These are phyloP conservation scores for Macrolepiota fuliginosa DNA, from an alignment of 768 basidiomycete genomes.

Conservation along the genomic window DNA sequence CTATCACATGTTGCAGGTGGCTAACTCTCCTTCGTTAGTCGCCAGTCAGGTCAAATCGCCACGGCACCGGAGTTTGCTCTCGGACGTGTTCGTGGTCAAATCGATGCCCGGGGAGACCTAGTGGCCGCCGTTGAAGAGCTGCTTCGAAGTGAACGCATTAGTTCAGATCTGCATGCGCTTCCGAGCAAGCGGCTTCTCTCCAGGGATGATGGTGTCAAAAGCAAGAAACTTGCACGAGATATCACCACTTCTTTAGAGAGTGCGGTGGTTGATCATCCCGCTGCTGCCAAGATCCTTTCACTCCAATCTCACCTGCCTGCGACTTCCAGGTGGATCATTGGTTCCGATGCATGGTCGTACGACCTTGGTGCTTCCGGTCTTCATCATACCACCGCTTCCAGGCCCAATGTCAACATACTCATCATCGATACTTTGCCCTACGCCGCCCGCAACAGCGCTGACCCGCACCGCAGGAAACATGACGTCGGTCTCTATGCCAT, in stretches of 20 bases:
- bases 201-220: conserved; percentile 69
- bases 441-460: conserved; percentile 65
- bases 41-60: conserved; percentile 62
- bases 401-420: conserved; percentile 91
- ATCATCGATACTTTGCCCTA: conserved; percentile 93
- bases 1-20: conserved; percentile 75
- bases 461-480: conserved; percentile 82
- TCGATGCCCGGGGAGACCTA: conserved; percentile 73
- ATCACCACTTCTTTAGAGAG: conserved; percentile 51
- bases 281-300: conserved; percentile 55
- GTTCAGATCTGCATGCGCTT: conserved; percentile 61
- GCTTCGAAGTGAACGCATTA: conserved; percentile 48
- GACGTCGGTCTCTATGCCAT: conserved; percentile 98
- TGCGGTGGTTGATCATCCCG: conserved; percentile 33
- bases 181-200: conserved; percentile 78
- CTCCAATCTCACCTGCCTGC: conserved; percentile 62
- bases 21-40: conserved; percentile 80
- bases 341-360: conserved; percentile 97
- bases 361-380: conserved; percentile 95
- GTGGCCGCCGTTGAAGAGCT: conserved; percentile 62
- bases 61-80: conserved; percentile 95
- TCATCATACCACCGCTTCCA: conserved; percentile 91
- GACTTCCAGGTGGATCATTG: conserved; percentile 92
- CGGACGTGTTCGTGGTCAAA: conserved; percentile 82
- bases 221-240: conserved; percentile 53